Conservation (phyloP, 176 grass and related monocot species). For the Avena eriantha region DNA sequence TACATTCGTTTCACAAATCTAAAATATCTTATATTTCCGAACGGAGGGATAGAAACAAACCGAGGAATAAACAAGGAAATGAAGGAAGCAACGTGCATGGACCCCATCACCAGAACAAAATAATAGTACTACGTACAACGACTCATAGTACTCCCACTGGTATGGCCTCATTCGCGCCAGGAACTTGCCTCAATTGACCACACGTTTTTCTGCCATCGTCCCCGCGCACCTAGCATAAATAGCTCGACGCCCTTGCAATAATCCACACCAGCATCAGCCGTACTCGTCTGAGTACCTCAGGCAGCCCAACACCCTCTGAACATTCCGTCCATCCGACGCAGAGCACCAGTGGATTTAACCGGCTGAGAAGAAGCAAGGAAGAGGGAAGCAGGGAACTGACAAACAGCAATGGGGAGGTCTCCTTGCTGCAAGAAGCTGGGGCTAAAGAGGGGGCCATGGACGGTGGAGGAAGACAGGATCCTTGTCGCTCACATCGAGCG, state of each 20-base stretch:
- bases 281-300: background rate
- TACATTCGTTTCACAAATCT: too few relatives aligned
- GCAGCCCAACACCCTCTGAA: background rate
- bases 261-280: background rate
- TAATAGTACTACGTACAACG: too few relatives aligned
- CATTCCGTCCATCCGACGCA: background rate
- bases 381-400: too few relatives aligned
- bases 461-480: constrained; percentile 70
- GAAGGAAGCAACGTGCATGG: too few relatives aligned
- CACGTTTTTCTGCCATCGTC: constrained; percentile 11
- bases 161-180: too few relatives aligned
- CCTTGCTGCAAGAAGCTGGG: constrained; percentile 91
- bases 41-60: too few relatives aligned
- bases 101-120: too few relatives aligned
- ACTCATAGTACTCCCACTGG: too few relatives aligned
- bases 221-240: constrained; percentile 31
- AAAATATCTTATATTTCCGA: too few relatives aligned
- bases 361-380: too few relatives aligned
- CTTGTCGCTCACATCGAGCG: constrained; percentile 70
- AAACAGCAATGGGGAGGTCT: constrained; percentile 78
- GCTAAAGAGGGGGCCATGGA: constrained; percentile 84
- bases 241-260: background rate
- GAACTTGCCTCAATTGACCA: constrained; percentile 45
- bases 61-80: too few relatives aligned
- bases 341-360: too few relatives aligned